A percentile compares a stretch with the other conserved stretches of the same genome.
phyloP scores from a whole-genome alignment of 257 asterid genomes.

The Capsicum pubescens region DNA sequence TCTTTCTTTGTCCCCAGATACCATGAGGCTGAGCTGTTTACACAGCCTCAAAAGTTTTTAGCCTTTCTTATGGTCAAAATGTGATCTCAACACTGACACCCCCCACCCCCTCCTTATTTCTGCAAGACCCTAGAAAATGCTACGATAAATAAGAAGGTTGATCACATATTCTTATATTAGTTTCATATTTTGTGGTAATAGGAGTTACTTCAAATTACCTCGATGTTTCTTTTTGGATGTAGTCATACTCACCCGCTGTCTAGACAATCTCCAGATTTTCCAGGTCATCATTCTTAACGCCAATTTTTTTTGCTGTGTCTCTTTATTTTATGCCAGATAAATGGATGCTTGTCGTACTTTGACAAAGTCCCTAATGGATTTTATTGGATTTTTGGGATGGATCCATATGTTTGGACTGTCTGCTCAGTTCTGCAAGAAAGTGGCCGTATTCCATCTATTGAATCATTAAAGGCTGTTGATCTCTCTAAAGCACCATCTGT shows the following conservation, averaged over 20 bases:
- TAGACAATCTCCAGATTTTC: conserved; percentile 1
- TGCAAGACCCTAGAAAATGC: background rate
- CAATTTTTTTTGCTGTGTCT: background rate
- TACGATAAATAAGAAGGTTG: conserved; percentile 6
- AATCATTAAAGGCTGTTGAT: conserved; percentile 71
- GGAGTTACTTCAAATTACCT: conserved; percentile 13
- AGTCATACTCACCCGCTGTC: background rate
- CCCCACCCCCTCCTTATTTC: background rate
- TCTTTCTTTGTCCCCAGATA: background rate
- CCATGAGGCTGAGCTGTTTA: background rate
- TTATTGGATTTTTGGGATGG: conserved; percentile 86
- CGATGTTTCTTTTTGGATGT: background rate
- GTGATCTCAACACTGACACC: background rate
- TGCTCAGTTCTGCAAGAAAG: conserved; percentile 87
- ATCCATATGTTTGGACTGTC: conserved; percentile 91
- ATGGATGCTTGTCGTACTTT: conserved; percentile 84
- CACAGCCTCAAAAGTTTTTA: background rate
- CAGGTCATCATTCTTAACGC: conserved; percentile 24
- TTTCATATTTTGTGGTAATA: background rate
- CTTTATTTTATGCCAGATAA: conserved; percentile 62
- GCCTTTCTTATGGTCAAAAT: background rate
- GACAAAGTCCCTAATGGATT: conserved; percentile 86
- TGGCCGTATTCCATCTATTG: conserved; percentile 91
- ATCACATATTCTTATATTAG: background rate
- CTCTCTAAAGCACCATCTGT: conserved; percentile 58